Evolutionary conservation across 164 flowering plant species (phyloP).

Genomic region (Vitis cinerea): DNA sequence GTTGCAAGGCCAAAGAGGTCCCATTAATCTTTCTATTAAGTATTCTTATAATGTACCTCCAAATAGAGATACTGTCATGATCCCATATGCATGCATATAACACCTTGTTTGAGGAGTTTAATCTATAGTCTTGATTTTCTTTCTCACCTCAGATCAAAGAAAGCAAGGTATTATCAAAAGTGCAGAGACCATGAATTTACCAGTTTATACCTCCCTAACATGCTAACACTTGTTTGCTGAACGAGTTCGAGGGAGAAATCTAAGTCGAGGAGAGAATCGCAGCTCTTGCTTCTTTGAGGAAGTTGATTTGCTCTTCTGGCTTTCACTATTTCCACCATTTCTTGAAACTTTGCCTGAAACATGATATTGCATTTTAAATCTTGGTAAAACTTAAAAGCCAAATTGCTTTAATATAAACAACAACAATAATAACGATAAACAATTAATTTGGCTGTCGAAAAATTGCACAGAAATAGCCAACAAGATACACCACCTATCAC

Average conservation of each 20-base stretch:
- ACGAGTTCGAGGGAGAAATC: conserved; percentile 28
- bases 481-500: not conserved
- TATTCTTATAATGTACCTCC: not conserved
- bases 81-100: not conserved
- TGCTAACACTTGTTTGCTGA: conserved; percentile 17
- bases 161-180: not conserved
- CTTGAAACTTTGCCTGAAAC: conserved; percentile 16
- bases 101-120: not conserved
- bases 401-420: not conserved
- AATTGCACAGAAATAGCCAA: not conserved
- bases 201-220: not conserved
- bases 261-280: conserved; percentile 28
- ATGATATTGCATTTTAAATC: not conserved
- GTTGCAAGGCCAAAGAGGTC: not conserved
- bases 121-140: not conserved
- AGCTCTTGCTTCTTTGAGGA: conserved; percentile 16
- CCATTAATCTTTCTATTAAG: not conserved
- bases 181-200: not conserved
- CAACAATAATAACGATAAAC: not conserved
- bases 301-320: conserved; percentile 1
- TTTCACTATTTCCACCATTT: conserved; percentile 7
- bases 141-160: not conserved
- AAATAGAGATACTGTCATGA: not conserved
- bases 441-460: not conserved
- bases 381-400: not conserved